Percentiles rank a stretch among this genome's conserved stretches.
Evolutionary conservation across 495 filamentous ascomycete species (phyloP).

Genomic region (Letharia lupina): DNA sequence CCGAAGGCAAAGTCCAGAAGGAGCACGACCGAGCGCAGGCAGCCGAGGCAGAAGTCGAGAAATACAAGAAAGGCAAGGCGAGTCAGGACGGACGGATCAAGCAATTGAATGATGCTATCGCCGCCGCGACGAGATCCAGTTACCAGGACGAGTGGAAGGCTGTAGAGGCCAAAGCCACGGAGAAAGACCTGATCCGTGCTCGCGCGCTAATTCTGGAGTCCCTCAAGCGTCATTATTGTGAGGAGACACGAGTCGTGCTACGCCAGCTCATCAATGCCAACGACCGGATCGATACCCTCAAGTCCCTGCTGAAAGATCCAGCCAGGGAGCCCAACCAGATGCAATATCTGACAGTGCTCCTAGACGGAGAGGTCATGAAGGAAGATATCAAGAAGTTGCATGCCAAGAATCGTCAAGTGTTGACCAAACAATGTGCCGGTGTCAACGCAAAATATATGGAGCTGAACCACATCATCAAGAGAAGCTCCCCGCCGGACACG

Average conservation of each 20-base stretch:
- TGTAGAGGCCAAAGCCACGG: neutral
- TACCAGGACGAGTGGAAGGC: neutral
- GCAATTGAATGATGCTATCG: neutral
- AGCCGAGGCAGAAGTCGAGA: neutral
- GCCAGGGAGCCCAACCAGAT: neutral
- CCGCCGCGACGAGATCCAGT: neutral
- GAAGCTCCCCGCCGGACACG: neutral
- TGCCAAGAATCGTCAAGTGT: neutral
- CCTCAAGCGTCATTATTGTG: neutral
- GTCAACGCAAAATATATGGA: neutral
- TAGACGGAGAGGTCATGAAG: neutral
- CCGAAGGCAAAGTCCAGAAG: neutral
- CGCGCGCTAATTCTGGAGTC: neutral
- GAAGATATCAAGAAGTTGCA: neutral
- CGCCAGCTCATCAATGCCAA: neutral
- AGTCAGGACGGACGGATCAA: neutral
- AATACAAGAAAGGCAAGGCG: neutral
- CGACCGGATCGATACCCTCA: neutral
- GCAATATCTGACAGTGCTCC: neutral
- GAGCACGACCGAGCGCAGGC: neutral
- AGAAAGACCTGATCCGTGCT: neutral
- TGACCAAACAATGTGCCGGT: neutral
- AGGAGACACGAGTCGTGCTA: neutral
- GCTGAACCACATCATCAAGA: neutral
- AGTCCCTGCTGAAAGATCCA: neutral